phyloP scores from a whole-genome alignment of 176 grass and related monocot species.

The Tuctoria greenei region DNA sequence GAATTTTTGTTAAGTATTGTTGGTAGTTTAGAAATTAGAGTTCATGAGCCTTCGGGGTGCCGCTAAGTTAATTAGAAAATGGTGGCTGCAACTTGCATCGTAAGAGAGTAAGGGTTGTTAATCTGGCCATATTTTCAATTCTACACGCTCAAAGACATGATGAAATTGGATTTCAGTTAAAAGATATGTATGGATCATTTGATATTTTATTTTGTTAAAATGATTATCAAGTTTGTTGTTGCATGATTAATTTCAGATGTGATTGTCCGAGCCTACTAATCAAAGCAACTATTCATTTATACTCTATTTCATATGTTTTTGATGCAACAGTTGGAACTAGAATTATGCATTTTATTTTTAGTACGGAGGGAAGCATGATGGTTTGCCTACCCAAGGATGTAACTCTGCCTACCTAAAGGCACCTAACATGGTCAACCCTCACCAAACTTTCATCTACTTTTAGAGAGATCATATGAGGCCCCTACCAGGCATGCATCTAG shows the following conservation, averaged over 20 bases:
- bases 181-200: neutral
- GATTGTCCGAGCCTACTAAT: neutral
- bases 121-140: neutral
- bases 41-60: neutral
- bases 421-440: too few species aligned
- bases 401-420: too few species aligned
- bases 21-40: too few species aligned
- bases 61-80: neutral
- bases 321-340: neutral
- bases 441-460: too few species aligned
- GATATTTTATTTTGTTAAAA: neutral
- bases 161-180: constrained; percentile 1
- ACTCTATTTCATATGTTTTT: neutral
- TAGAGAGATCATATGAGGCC: too few species aligned
- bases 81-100: neutral
- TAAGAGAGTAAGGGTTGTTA: neutral
- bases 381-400: too few species aligned
- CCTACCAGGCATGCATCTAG: too few species aligned
- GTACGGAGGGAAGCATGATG: constrained; percentile 3
- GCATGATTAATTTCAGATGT: neutral
- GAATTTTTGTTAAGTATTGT: neutral
- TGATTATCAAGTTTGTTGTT: neutral
- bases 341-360: neutral
- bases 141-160: neutral
- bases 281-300: neutral